Evolutionary conservation across 1,139 yeast species (phyloP).

Genomic region (Hyphopichia khmerensis): DNA sequence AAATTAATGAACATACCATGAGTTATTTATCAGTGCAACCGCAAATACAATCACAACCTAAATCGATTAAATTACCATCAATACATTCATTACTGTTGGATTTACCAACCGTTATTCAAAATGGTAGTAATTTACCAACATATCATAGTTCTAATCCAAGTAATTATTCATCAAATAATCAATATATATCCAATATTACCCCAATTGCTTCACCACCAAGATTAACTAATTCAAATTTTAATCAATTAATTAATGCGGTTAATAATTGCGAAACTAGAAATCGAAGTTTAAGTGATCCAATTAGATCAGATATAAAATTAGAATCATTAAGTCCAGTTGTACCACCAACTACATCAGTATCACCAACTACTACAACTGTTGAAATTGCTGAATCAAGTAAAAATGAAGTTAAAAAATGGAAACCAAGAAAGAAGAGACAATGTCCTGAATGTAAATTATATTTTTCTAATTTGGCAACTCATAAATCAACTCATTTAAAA

Average conservation of each 20-base stretch:
- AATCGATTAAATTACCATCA: slow-evolving; percentile 21
- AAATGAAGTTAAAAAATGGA: slow-evolving; percentile 18
- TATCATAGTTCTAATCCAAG: neutral
- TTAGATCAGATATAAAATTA: neutral
- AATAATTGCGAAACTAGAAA: neutral
- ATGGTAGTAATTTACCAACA: neutral
- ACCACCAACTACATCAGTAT: neutral
- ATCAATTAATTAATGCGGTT: neutral
- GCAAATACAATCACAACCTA: slow-evolving; percentile 4
- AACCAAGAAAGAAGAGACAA: slow-evolving; percentile 73
- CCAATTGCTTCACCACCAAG: neutral
- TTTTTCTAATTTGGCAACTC: slow-evolving; percentile 83
- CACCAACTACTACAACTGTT: neutral
- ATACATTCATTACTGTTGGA: slow-evolving; percentile 30
- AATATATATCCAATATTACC: neutral
- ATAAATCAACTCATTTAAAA: slow-evolving; percentile 75
- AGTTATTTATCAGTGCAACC: neutral
- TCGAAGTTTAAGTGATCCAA: neutral
- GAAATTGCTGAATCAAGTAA: neutral
- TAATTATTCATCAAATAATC: neutral
- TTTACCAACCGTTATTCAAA: slow-evolving; percentile 12
- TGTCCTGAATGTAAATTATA: slow-evolving; percentile 78
- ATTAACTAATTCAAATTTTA: neutral
- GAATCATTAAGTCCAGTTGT: neutral
- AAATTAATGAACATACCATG: too few species aligned